phyloP scores from a whole-genome alignment of 1,284 basidiomycete genomes.

The Cronartium ribicola region DNA sequence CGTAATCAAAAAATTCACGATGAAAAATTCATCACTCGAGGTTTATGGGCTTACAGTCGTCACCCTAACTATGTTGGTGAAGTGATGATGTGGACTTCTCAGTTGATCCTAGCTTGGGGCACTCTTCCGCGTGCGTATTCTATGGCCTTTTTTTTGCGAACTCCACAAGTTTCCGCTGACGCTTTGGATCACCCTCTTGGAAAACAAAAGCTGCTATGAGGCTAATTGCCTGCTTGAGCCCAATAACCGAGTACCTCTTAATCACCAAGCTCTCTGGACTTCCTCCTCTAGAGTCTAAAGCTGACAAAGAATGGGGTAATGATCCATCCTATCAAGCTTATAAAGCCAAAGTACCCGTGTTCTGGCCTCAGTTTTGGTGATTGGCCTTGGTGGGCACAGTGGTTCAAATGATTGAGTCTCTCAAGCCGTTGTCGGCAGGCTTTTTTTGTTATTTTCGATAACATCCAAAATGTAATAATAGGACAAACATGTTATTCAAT shows the following conservation, averaged over 20 bases:
- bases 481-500: too few species aligned
- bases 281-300: constrained; percentile 63
- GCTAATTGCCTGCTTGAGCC: constrained; percentile 60
- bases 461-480: too few species aligned
- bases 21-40: constrained; percentile 67
- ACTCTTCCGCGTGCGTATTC: constrained; percentile 14
- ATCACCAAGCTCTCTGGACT: constrained; percentile 61
- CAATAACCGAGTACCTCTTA: constrained; percentile 62
- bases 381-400: neutral
- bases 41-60: constrained; percentile 67
- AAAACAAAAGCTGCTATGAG: constrained; percentile 49
- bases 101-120: constrained; percentile 60
- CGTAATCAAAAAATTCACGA: constrained; percentile 67
- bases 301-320: constrained; percentile 64
- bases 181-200: constrained; percentile 53
- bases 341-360: constrained; percentile 57
- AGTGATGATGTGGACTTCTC: constrained; percentile 67
- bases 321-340: constrained; percentile 67
- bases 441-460: too few species aligned
- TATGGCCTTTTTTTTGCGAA: neutral
- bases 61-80: constrained; percentile 78
- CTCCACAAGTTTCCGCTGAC: constrained; percentile 42
- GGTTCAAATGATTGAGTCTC: too few species aligned
- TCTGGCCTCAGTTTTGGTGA: constrained; percentile 1
- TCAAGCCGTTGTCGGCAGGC: too few species aligned